Evolutionary conservation across 2,329 filamentous ascomycete genomes (phyloP).

Genomic region (Fusarium sambucinum): DNA sequence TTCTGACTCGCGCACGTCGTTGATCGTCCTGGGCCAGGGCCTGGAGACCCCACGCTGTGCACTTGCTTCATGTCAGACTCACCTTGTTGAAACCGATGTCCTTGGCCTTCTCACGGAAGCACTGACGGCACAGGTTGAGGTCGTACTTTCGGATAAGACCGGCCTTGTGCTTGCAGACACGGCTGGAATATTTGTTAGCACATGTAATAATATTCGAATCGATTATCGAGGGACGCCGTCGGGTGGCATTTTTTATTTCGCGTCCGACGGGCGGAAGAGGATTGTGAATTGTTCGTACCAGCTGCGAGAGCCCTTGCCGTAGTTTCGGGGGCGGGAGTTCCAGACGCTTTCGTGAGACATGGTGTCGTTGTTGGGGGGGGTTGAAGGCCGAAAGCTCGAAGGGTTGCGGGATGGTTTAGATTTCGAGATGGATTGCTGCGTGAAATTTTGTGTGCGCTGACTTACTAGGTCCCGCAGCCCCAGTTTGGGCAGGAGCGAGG

Average conservation of each 20-base stretch:
- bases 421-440: conserved; percentile 51
- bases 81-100: conserved; percentile 82
- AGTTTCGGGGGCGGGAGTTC: conserved; percentile 97
- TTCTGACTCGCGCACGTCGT: neutral
- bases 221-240: conserved; percentile 6
- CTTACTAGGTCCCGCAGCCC: conserved; percentile 54
- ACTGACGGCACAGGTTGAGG: conserved; percentile 87
- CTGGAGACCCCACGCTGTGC: neutral
- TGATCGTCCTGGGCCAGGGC: neutral
- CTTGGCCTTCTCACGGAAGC: conserved; percentile 79
- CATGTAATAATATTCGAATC: conserved; percentile 18
- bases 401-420: conserved; percentile 49
- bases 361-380: conserved; percentile 57
- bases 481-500: conserved; percentile 45
- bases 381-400: conserved; percentile 47
- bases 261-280: conserved; percentile 10
- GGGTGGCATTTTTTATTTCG: conserved; percentile 11
- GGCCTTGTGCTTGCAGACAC: conserved; percentile 88
- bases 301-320: conserved; percentile 94
- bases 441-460: conserved; percentile 56
- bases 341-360: conserved; percentile 93
- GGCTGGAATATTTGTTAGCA: conserved; percentile 60
- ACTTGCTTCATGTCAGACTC: conserved; percentile 45
- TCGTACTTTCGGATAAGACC: conserved; percentile 99
- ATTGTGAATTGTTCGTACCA: conserved; percentile 74